A percentile compares a stretch with the other conserved stretches of the same genome.
phyloP scores from a whole-genome alignment of 2,329 filamentous ascomycete species.

The Huntiella abstrusa region DNA sequence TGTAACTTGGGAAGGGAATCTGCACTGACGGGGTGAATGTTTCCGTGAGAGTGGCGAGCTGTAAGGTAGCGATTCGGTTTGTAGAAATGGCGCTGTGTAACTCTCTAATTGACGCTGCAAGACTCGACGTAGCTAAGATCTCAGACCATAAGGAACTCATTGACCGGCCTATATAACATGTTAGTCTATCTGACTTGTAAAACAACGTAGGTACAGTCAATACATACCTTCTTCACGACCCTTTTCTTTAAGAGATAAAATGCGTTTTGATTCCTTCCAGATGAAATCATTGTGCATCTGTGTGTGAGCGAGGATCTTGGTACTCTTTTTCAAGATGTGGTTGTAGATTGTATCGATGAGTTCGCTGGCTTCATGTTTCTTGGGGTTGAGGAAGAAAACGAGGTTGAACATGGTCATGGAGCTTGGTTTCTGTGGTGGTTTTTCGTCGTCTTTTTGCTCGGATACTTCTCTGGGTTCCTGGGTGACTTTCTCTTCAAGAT shows the following conservation, averaged over 20 bases:
- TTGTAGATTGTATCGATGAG: conserved; percentile 62
- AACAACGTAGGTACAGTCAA: neutral
- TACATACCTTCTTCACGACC: conserved; percentile 47
- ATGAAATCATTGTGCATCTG: conserved; percentile 83
- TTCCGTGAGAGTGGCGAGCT: conserved; percentile 46
- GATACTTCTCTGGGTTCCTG: conserved; percentile 13
- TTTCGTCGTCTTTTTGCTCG: conserved; percentile 12
- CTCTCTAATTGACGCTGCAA: conserved; percentile 67
- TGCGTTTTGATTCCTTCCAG: conserved; percentile 73
- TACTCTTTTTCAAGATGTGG: conserved; percentile 79
- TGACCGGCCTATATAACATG: conserved; percentile 26
- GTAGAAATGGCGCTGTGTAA: conserved; percentile 65
- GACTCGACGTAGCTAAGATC: conserved; percentile 51
- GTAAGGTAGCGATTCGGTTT: conserved; percentile 70
- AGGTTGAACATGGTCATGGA: conserved; percentile 96
- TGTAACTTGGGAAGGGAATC: conserved; percentile 47
- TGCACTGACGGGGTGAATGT: conserved; percentile 43
- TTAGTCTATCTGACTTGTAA: neutral
- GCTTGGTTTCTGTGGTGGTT: conserved; percentile 34
- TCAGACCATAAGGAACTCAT: conserved; percentile 52
- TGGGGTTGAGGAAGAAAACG: conserved; percentile 75
- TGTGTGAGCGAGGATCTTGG: conserved; percentile 81
- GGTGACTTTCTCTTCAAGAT: conserved; percentile 17
- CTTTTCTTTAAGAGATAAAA: conserved; percentile 64
- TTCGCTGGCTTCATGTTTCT: conserved; percentile 55